Conservation (phyloP, 257 asterid genomes). For the Rauvolfia tetraphylla region DNA sequence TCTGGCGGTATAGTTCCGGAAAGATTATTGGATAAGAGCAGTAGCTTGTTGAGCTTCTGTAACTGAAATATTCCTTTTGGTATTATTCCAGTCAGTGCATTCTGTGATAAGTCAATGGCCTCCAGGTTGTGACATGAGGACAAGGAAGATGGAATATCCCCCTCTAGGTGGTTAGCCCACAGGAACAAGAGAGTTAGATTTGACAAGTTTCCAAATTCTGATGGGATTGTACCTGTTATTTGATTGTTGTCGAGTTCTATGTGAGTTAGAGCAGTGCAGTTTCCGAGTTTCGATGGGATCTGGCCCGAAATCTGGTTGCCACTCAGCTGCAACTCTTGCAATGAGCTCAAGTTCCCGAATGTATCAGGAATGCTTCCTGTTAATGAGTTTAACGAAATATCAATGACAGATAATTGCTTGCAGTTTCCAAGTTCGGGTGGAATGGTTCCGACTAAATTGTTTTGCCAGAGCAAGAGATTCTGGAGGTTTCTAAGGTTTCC, state of each 20-base stretch:
- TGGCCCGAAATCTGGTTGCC: constrained; percentile 63
- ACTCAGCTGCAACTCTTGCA: constrained; percentile 66
- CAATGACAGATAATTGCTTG: constrained; percentile 40
- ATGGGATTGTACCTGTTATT: constrained; percentile 61
- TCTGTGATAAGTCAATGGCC: constrained; percentile 64
- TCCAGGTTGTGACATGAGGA: constrained; percentile 56
- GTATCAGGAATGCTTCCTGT: constrained; percentile 57
- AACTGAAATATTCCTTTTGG: constrained; percentile 60
- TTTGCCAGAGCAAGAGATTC: constrained; percentile 67
- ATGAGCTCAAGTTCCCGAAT: constrained; percentile 41
- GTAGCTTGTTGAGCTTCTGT: constrained; percentile 53
- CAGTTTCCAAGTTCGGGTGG: constrained; percentile 64
- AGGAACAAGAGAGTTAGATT: constrained; percentile 54
- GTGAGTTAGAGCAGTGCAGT: constrained; percentile 53
- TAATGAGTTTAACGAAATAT: constrained; percentile 57
- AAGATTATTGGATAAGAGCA: constrained; percentile 56
- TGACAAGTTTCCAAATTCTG: constrained; percentile 47
- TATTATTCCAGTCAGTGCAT: constrained; percentile 54
- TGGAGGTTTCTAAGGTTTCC: constrained; percentile 48
- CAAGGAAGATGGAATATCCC: constrained; percentile 55
- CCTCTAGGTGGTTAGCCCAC: constrained; percentile 69
- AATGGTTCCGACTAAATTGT: constrained; percentile 53
- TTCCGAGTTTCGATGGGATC: constrained; percentile 60
- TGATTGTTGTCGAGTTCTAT: constrained; percentile 80
- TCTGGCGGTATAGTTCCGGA: constrained; percentile 58